phyloP scores from a whole-genome alignment of 148 eudicot genomes.

The Cornus suecica region DNA sequence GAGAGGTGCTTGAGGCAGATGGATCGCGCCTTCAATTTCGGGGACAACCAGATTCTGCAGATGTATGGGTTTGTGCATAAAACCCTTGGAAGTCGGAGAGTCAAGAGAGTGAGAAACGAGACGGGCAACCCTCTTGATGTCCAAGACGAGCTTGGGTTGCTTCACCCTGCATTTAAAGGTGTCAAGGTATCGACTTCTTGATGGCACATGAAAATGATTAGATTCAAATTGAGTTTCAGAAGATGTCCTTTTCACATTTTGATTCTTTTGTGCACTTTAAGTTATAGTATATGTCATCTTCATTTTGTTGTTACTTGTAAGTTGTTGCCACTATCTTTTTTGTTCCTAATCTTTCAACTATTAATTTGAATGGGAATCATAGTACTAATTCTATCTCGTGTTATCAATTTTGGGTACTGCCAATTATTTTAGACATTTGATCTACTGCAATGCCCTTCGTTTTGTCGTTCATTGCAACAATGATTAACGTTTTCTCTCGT shows the following conservation, averaged over 20 bases:
- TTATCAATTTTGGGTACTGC: background rate
- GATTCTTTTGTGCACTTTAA: conserved; percentile 6
- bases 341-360: background rate
- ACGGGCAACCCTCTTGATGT: conserved; percentile 47
- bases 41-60: conserved; percentile 69
- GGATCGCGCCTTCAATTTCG: conserved; percentile 78
- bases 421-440: background rate
- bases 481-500: background rate
- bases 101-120: conserved; percentile 54
- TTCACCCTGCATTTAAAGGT: conserved; percentile 56
- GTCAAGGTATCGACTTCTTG: conserved; percentile 39
- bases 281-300: background rate
- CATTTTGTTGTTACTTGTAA: conserved; percentile 1
- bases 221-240: background rate
- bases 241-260: background rate
- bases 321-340: background rate
- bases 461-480: background rate
- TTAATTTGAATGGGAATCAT: background rate
- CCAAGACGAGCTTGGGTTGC: conserved; percentile 58
- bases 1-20: conserved; percentile 78
- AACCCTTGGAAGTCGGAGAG: conserved; percentile 52
- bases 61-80: conserved; percentile 68
- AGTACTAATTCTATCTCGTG: background rate
- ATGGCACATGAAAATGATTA: background rate
- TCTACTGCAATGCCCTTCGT: background rate